These are phyloP conservation scores for Micractinium conductrix DNA, from an alignment of 139 green algal genomes.

Conservation along the genomic window DNA sequence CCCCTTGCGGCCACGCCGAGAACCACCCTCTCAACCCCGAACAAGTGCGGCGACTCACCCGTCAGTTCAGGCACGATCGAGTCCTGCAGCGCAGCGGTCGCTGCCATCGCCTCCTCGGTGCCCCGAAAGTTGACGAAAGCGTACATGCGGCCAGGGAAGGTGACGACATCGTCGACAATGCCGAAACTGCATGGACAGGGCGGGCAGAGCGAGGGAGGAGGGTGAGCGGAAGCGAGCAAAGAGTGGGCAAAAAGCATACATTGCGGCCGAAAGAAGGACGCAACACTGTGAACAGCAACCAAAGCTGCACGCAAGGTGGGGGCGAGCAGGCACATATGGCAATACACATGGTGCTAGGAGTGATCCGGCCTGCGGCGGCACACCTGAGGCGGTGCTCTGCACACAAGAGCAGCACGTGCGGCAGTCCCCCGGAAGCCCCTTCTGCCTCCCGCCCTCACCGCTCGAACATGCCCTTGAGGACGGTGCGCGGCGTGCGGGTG, in stretches of 20 bases:
- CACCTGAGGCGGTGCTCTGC: too few species aligned
- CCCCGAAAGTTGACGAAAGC: slow-evolving; percentile 79
- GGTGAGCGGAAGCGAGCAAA: too few species aligned
- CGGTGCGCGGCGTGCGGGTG: slow-evolving; percentile 52
- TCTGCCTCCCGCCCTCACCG: too few species aligned
- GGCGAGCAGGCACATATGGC: too few species aligned
- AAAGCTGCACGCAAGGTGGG: too few species aligned
- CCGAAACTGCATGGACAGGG: slow-evolving; percentile 47
- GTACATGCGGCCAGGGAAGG: slow-evolving; percentile 81
- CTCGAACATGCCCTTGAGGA: slow-evolving; percentile 72
- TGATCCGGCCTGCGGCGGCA: too few species aligned
- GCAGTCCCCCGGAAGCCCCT: too few species aligned
- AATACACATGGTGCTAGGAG: too few species aligned
- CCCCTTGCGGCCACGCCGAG: not conserved
- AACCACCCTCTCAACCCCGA: not conserved
- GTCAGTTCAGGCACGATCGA: slow-evolving; percentile 40
- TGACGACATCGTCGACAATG: slow-evolving; percentile 74
- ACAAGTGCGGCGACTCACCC: not conserved
- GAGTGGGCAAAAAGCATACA: too few species aligned
- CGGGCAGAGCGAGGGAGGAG: not conserved
- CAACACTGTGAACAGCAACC: too few species aligned
- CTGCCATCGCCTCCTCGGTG: slow-evolving; percentile 59
- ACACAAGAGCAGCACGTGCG: too few species aligned
- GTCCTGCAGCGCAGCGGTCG: slow-evolving; percentile 43
- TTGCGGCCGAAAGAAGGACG: too few species aligned